Percentiles rank a stretch among this genome's conserved stretches.
phyloP scores from a whole-genome alignment of 495 filamentous ascomycete species.

The Chaetomium tenue region DNA sequence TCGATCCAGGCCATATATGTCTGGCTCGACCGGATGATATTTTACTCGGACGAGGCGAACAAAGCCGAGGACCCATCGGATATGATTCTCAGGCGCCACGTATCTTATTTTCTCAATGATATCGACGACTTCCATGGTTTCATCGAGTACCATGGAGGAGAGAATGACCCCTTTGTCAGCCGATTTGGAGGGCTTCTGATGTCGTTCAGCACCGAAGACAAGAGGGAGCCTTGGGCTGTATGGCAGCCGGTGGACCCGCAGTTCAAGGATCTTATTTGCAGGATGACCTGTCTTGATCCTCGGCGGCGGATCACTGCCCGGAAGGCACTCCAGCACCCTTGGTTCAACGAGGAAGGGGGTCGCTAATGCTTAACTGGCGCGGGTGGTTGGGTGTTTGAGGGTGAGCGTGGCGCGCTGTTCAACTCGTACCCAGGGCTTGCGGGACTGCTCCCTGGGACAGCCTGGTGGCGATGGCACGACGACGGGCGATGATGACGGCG shows the following conservation, averaged over 20 bases:
- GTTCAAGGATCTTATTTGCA: constrained; percentile 6
- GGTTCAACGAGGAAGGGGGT: no score
- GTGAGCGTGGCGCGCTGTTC: no score
- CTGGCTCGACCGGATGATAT: constrained; percentile 9
- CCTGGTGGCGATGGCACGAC: no score
- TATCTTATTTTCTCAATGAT: constrained; percentile 9
- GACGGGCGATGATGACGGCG: no score
- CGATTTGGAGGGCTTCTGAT: no score
- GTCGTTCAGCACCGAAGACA: neutral
- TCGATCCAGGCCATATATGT: constrained; percentile 19
- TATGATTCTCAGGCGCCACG: constrained; percentile 10
- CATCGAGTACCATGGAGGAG: constrained; percentile 13
- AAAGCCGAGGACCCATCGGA: constrained; percentile 5
- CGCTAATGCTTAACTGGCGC: no score
- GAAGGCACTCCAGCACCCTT: constrained; percentile 14
- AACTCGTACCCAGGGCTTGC: no score
- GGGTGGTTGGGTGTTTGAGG: no score
- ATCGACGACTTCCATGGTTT: constrained; percentile 8
- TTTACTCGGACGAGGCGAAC: constrained; percentile 11
- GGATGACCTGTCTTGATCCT: constrained; percentile 13
- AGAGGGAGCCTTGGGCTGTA: neutral
- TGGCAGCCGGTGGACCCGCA: constrained; percentile 6
- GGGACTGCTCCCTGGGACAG: no score
- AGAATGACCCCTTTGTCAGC: constrained; percentile 7
- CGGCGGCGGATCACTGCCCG: constrained; percentile 8